phyloP scores from a whole-genome alignment of 345 rosid genomes.

The Psidium friedrichsthalianum region DNA sequence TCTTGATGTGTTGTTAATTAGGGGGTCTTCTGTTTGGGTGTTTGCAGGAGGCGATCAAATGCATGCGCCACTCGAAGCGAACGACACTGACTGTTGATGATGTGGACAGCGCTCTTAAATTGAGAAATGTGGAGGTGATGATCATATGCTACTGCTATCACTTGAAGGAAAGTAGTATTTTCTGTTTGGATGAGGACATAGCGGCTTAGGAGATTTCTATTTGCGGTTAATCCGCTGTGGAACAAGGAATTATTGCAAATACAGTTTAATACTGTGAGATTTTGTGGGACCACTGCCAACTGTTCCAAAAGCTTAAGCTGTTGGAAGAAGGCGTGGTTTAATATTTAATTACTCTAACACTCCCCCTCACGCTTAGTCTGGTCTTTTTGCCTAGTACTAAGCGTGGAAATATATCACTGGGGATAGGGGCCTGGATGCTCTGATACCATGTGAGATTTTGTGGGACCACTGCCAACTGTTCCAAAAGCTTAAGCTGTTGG shows the following conservation, averaged over 20 bases:
- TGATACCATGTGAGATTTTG: too few species aligned
- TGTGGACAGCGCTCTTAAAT: slow-evolving; percentile 65
- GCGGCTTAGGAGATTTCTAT: not conserved
- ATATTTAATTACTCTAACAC: too few species aligned
- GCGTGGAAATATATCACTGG: too few species aligned
- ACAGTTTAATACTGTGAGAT: too few species aligned
- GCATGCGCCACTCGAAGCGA: slow-evolving; percentile 84
- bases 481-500: too few species aligned
- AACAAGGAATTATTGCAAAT: not conserved
- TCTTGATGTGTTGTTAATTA: not conserved
- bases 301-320: too few species aligned
- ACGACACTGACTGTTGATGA: slow-evolving; percentile 52
- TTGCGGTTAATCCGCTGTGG: not conserved
- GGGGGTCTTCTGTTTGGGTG: not conserved
- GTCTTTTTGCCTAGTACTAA: too few species aligned
- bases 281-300: too few species aligned
- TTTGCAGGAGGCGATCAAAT: slow-evolving; percentile 76
- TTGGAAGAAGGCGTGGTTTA: too few species aligned
- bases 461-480: too few species aligned
- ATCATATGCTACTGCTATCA: not conserved
- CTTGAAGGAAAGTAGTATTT: not conserved
- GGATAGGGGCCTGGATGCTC: too few species aligned
- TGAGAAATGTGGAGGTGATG: slow-evolving; percentile 67
- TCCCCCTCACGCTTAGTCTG: too few species aligned
- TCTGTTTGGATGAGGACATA: not conserved